A percentile compares a stretch with the other conserved stretches of the same genome.
Conservation (phyloP, 2,329 filamentous ascomycete genomes). For the Myriangium duriaei region DNA sequence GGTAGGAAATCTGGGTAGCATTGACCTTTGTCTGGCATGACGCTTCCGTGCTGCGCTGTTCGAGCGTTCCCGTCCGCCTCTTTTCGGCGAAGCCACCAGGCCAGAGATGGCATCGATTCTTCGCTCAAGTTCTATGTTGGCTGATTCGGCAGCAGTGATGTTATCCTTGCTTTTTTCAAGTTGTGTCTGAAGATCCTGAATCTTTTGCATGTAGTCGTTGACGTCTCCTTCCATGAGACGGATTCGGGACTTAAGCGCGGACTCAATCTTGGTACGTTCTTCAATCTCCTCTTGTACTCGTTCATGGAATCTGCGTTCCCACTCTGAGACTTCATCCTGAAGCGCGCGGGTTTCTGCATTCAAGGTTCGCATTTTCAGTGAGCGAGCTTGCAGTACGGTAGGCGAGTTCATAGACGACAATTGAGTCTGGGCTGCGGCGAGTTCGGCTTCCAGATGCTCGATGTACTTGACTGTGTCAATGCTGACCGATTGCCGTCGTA, state of each 20-base stretch:
- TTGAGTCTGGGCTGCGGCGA: constrained; percentile 29
- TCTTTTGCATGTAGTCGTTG: constrained; percentile 19
- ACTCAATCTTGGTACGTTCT: constrained; percentile 18
- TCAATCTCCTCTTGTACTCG: constrained; percentile 23
- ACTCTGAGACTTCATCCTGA: constrained; percentile 24
- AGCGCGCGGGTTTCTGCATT: constrained; percentile 23
- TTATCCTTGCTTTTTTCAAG: constrained; percentile 19
- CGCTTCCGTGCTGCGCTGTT: constrained; percentile 15
- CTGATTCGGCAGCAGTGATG: constrained; percentile 22
- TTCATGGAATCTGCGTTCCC: constrained; percentile 26
- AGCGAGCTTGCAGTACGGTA: constrained; percentile 23
- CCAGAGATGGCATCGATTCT: constrained; percentile 27
- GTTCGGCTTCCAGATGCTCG: constrained; percentile 36
- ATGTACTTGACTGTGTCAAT: constrained; percentile 35
- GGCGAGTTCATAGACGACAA: constrained; percentile 30
- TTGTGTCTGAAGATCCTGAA: constrained; percentile 23
- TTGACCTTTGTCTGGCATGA: constrained; percentile 22
- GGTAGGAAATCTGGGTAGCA: constrained; percentile 24
- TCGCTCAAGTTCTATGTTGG: constrained; percentile 27
- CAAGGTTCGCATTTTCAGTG: constrained; percentile 25
- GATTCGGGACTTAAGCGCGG: constrained; percentile 19
- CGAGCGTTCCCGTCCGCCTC: constrained; percentile 22
- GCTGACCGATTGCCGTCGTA: constrained; percentile 22
- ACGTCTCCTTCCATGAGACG: constrained; percentile 19
- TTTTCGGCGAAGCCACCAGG: constrained; percentile 26